phyloP scores from a whole-genome alignment of 352 stramenopile genomes.

The Phytophthora capsici region DNA sequence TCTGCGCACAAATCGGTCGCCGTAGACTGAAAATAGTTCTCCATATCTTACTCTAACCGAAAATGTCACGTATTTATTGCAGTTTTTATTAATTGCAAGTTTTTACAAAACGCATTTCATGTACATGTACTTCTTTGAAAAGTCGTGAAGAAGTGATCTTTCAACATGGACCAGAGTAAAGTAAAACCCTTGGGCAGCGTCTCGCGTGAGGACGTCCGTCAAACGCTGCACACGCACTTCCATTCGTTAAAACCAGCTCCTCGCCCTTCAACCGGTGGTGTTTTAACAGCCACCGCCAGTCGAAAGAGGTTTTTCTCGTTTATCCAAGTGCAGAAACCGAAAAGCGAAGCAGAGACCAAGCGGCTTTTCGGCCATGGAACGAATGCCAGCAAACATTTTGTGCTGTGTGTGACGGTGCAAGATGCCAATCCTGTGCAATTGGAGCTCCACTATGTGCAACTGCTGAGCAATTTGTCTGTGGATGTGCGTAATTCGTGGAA shows the following conservation, averaged over 20 bases:
- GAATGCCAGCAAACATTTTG: conserved; percentile 58
- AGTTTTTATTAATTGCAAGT: too few species aligned
- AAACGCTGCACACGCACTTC: conserved; percentile 75
- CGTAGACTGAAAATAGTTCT: too few species aligned
- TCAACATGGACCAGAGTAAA: conserved; percentile 33
- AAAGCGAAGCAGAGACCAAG: conserved; percentile 56
- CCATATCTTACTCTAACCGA: too few species aligned
- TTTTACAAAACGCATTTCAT: too few species aligned
- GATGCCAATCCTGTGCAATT: conserved; percentile 32
- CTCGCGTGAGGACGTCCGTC: conserved; percentile 66
- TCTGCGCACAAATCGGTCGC: too few species aligned
- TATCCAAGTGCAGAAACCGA: conserved; percentile 73
- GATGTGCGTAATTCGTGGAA: conserved; percentile 72
- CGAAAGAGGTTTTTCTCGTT: conserved; percentile 66
- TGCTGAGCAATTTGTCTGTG: conserved; percentile 72
- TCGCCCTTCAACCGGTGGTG: conserved; percentile 15
- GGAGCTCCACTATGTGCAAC: conserved; percentile 70
- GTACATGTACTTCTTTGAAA: conserved; percentile 12
- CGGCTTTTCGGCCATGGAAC: conserved; percentile 52
- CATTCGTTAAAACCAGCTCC: conserved; percentile 41
- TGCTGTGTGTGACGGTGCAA: conserved; percentile 70
- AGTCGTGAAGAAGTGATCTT: conserved; percentile 16
- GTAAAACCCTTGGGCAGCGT: conserved; percentile 42
- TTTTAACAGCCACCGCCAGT: not conserved
- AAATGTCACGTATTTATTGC: too few species aligned